phyloP scores from a whole-genome alignment of 257 asterid species.

The Ligustrum vulgare region DNA sequence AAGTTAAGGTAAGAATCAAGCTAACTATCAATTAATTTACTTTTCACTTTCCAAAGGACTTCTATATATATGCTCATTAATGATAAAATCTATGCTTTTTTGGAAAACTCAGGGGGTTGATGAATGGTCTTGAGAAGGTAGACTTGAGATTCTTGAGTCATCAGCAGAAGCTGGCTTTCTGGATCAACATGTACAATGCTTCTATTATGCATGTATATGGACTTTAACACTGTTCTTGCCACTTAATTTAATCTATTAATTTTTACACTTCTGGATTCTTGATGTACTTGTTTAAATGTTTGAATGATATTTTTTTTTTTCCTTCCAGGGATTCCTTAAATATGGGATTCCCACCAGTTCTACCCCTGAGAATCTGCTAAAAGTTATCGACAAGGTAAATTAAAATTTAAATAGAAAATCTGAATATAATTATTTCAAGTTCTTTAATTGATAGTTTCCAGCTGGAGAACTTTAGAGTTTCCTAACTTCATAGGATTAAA shows the following conservation, averaged over 20 bases:
- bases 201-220: constrained; percentile 49
- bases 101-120: constrained; percentile 43
- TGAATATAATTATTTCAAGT: background rate
- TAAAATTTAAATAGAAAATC: background rate
- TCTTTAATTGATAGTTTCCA: background rate
- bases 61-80: background rate
- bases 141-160: constrained; percentile 42
- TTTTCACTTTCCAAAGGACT: background rate
- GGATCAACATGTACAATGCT: constrained; percentile 60
- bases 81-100: background rate
- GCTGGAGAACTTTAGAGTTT: background rate
- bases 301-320: background rate
- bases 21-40: background rate
- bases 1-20: constrained; percentile 59
- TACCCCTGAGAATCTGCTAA: constrained; percentile 57
- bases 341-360: constrained; percentile 64
- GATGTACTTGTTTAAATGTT: background rate
- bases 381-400: constrained; percentile 69
- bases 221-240: background rate
- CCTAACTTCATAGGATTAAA: background rate
- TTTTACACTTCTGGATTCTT: background rate
- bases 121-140: constrained; percentile 69
- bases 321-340: constrained; percentile 73
- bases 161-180: constrained; percentile 51
- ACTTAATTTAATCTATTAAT: background rate